Evolutionary conservation across 2,329 filamentous ascomycete genomes (phyloP), one percentile per base, ranked within the genome.

Genomic region (Dothistroma pini): DNA sequence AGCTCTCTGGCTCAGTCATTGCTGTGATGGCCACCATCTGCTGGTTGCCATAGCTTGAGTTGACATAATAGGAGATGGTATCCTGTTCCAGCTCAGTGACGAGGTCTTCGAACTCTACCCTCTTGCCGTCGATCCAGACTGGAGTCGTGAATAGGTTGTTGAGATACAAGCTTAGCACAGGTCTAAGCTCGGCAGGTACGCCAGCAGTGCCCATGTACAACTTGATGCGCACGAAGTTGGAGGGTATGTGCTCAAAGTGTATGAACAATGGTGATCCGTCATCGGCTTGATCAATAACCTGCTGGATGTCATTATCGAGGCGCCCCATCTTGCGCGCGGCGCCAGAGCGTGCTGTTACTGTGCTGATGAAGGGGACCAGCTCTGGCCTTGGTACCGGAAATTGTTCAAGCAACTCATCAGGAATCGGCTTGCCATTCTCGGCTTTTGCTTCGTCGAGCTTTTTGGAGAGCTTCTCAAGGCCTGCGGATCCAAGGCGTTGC

Each of bases 131-230:
- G 32, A 88, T 86, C 69, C 83, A 82, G 62, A 99, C 88, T 2
- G 93, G 95, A 0, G 92, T 91, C 72, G 91, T 93, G 81, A 97
- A 99, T 79, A 97, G 96, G 71, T 93, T 95, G 72, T 93, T 90
- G 32, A 87, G 87, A 71, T 96, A 97, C 47, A 97, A 83, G 2
- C 88, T 84, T 53, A 97, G 80, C 22, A 99, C 77, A 3, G 95
- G 95, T 72, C 93, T 92, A 61, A 93, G 83, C 65, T 93, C 85
- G n/a, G 89, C 83, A 0, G 93, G 91, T 0, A 97, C 81, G 34
- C 85, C 80, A 1, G 86, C 84, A 0, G 92, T 96, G 56, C 91
- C 91, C 54, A 97, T 80, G 59, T 95, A 86, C 22, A 97, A 77
- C 53, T 86, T 88, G 60, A 97, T 83, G 68, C 93, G 89, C 7